Evolutionary conservation across 1,139 yeast genomes (phyloP).

Genomic region (Sugiyamaella novakii): DNA sequence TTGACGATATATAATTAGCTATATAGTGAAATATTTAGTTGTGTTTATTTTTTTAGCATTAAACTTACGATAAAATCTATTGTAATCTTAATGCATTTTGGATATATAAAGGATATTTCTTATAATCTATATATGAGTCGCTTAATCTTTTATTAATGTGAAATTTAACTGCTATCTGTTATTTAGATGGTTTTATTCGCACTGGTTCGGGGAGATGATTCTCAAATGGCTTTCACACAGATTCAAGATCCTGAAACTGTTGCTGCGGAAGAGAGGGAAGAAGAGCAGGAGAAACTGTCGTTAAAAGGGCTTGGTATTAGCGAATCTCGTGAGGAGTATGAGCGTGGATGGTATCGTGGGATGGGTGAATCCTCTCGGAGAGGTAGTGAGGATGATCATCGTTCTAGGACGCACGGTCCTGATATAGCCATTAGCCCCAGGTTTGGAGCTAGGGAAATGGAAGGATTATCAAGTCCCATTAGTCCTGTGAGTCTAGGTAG

Average conservation of each 20-base stretch:
- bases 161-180: background rate
- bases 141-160: background rate
- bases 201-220: slow-evolving; percentile 12
- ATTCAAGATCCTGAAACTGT: slow-evolving; percentile 13
- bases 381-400: background rate
- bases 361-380: background rate
- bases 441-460: background rate
- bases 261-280: background rate
- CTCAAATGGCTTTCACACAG: slow-evolving; percentile 7
- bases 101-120: slow-evolving; percentile 4
- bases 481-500: slow-evolving; percentile 1
- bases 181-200: slow-evolving; percentile 12
- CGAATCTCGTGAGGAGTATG: slow-evolving; percentile 1
- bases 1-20: no score
- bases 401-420: background rate
- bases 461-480: slow-evolving; percentile 1
- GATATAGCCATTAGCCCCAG: slow-evolving; percentile 9
- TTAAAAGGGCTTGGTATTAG: slow-evolving; percentile 9
- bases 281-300: background rate
- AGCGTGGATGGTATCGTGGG: background rate
- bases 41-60: slow-evolving; percentile 1
- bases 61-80: slow-evolving; percentile 3
- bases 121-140: background rate
- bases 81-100: slow-evolving; percentile 7
- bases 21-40: no score